These are phyloP conservation scores for Fomitopsis pinicola DNA, from an alignment of 1,284 basidiomycete genomes.

Conservation along the genomic window DNA sequence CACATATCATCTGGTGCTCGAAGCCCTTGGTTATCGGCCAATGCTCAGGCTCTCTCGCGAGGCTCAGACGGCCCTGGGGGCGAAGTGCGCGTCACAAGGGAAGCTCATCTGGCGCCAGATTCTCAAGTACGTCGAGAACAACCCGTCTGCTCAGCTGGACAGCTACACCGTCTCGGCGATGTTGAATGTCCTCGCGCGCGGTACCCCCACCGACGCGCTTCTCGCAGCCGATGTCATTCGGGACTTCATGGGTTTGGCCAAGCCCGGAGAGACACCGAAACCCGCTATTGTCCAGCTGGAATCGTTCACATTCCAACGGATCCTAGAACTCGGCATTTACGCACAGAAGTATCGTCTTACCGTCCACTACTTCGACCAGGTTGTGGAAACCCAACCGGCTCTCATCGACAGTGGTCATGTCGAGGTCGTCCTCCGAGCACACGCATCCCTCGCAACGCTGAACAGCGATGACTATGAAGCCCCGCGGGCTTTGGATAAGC, in stretches of 20 bases:
- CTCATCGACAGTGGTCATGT: conserved; percentile 51
- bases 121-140: conserved; percentile 43
- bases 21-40: conserved; percentile 35
- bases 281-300: conserved; percentile 37
- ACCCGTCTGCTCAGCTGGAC: conserved; percentile 44
- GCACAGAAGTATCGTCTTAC: conserved; percentile 42
- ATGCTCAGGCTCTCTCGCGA: conserved; percentile 1
- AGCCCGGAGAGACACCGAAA: conserved; percentile 36
- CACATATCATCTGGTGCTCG: conserved; percentile 61
- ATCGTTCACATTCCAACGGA: conserved; percentile 43
- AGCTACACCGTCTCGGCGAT: conserved; percentile 44
- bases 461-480: conserved; percentile 22
- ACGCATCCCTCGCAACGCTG: conserved; percentile 38
- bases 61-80: conserved; percentile 4
- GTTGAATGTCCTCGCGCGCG: conserved; percentile 48
- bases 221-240: conserved; percentile 59
- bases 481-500: conserved; percentile 43
- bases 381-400: conserved; percentile 38
- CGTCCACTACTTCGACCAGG: conserved; percentile 52
- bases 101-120: conserved; percentile 65
- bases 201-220: conserved; percentile 51
- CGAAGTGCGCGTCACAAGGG: conserved; percentile 46
- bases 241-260: conserved; percentile 58
- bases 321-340: conserved; percentile 52
- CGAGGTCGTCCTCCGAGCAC: conserved; percentile 53